Percentiles rank a stretch among this genome's conserved stretches.
Conservation (phyloP, 2,329 filamentous ascomycete species). For the Diaporthe amygdali region DNA sequence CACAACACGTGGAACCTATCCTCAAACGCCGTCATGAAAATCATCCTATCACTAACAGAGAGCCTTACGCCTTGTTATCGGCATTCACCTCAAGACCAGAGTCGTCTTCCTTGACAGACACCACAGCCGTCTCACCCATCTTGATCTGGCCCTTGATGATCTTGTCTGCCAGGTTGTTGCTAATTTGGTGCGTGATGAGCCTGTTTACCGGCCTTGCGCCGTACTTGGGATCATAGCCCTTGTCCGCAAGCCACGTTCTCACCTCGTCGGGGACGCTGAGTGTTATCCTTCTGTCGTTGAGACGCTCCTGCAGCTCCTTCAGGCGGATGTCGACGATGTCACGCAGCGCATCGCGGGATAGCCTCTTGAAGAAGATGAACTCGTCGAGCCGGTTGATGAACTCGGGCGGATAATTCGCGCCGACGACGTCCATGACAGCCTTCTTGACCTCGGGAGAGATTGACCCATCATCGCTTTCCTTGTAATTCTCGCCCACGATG, state of each 20-base stretch:
- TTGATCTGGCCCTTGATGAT: conserved; percentile 87
- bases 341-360: conserved; percentile 77
- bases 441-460: conserved; percentile 76
- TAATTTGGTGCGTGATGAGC: conserved; percentile 87
- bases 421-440: conserved; percentile 88
- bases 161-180: conserved; percentile 86
- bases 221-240: conserved; percentile 89
- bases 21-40: neutral
- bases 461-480: conserved; percentile 66
- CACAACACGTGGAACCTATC: neutral
- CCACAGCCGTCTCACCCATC: conserved; percentile 74
- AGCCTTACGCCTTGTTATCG: conserved; percentile 10
- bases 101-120: conserved; percentile 69
- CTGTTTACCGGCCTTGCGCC: conserved; percentile 91
- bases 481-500: conserved; percentile 78
- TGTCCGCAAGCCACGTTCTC: conserved; percentile 85
- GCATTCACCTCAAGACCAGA: conserved; percentile 58
- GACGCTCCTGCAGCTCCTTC: conserved; percentile 78
- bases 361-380: conserved; percentile 93
- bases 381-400: conserved; percentile 97
- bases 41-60: neutral
- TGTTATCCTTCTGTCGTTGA: conserved; percentile 84
- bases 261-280: conserved; percentile 75
- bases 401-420: conserved; percentile 79
- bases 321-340: conserved; percentile 95